Base-by-base conservation (phyloP, 768 basidiomycete genomes). In the Lactarius deliciosus region DNA sequence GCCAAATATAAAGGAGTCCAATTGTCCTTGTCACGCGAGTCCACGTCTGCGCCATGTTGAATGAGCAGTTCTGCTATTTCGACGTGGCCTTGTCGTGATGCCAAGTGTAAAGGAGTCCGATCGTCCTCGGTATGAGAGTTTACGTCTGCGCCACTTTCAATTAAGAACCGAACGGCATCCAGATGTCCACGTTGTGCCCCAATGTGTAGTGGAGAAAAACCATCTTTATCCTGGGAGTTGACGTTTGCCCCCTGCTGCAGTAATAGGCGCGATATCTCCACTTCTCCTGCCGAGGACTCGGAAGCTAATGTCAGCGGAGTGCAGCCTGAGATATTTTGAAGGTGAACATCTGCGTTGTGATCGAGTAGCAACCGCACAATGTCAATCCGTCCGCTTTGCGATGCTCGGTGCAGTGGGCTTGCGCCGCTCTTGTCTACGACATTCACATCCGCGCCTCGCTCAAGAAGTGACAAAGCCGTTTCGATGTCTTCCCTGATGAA, bases 381-480 rank as follows among this genome's bases (percentile, higher is more conserved):
- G 9, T 34, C 53, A 25, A 4, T n/a, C 5, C 9, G 40, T 28
- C 30, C 53, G 2, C 1, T 0, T 5, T 6, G 0, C 10, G 30
- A 54, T 25, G 40, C 53, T 3, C 8, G 0, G 18, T 60, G 53
- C 40, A 65, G 50, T 25, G 59, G 38, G 3, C 50, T 45, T 13
- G 2, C 6, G 15, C 40, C 20, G 2, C 16, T 10, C 9, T 6
- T 20, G 32, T 32, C 50, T 47, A 11, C 0, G 1, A 30, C 28
- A 30, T 55, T 56, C 36, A 34, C n/a, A 43, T 56, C 61, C 34
- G 61, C 61, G 11, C 61, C 61, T 11, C 10, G 54, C 15, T 32
- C 18, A 25, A 63, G 50, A 38, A 63, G 40, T 55, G 18, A n/a
- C 18, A 25, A 32, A 56, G 40, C 25, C 15, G n/a, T 40, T 3